A percentile compares a stretch with the other conserved stretches of the same genome.
These are phyloP conservation scores for Tulasnella sp. DNA, from an alignment of 768 basidiomycete genomes.

Conservation along the genomic window DNA sequence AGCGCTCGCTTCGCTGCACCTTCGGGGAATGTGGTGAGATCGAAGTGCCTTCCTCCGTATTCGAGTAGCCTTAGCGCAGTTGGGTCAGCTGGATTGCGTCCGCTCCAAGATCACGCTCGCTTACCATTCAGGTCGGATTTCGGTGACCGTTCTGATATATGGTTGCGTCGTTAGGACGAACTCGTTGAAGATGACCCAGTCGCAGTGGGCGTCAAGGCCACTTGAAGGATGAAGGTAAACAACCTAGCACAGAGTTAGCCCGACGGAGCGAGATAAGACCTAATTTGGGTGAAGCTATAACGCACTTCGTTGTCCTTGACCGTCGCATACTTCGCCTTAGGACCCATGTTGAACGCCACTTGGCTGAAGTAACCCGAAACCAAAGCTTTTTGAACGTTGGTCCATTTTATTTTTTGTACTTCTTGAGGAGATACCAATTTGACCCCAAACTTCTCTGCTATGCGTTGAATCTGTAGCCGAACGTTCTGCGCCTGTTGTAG, in stretches of 20 bases:
- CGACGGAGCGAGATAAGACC: constrained; percentile 2
- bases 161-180: constrained; percentile 85
- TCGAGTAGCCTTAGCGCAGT: constrained; percentile 54
- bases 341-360: constrained; percentile 59
- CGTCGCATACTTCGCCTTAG: constrained; percentile 79
- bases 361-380: constrained; percentile 43
- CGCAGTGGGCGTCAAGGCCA: constrained; percentile 77
- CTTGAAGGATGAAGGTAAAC: constrained; percentile 81
- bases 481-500: constrained; percentile 41
- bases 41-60: constrained; percentile 62
- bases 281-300: neutral
- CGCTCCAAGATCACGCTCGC: constrained; percentile 29
- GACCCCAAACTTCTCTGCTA: constrained; percentile 39
- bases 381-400: constrained; percentile 41
- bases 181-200: constrained; percentile 91
- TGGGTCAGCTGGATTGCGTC: neutral
- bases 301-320: constrained; percentile 88
- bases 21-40: constrained; percentile 56
- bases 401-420: constrained; percentile 32
- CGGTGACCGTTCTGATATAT: constrained; percentile 91
- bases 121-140: constrained; percentile 81
- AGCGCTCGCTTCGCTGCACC: constrained; percentile 67
- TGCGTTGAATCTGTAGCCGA: constrained; percentile 38
- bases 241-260: constrained; percentile 39
- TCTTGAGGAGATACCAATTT: constrained; percentile 39